phyloP scores from a whole-genome alignment of 2,329 filamentous ascomycete species.

The Xylaria sp. region DNA sequence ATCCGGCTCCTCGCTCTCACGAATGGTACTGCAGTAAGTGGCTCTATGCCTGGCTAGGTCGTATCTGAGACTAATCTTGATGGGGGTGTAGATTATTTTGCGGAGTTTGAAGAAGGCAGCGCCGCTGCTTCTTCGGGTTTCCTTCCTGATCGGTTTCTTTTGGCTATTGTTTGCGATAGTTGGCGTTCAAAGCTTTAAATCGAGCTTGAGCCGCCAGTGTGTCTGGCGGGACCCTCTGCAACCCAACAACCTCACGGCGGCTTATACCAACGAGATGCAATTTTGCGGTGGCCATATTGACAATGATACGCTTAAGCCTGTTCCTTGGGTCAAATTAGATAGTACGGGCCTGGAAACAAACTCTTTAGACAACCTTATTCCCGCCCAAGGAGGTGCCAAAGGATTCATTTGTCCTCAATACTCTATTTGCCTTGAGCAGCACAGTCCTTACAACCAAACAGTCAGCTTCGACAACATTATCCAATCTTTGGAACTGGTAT shows the following conservation, averaged over 20 bases:
- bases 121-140: slow-evolving; percentile 89
- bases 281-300: slow-evolving; percentile 89
- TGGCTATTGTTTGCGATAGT: slow-evolving; percentile 98
- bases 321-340: slow-evolving; percentile 73
- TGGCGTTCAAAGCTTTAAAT: slow-evolving; percentile 95
- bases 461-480: slow-evolving; percentile 95
- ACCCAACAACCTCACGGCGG: slow-evolving; percentile 62
- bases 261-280: slow-evolving; percentile 72
- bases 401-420: slow-evolving; percentile 88
- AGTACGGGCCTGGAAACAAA: slow-evolving; percentile 38
- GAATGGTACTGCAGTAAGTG: slow-evolving; percentile 85
- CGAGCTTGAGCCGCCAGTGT: slow-evolving; percentile 79
- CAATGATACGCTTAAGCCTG: slow-evolving; percentile 62
- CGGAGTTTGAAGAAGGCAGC: slow-evolving; percentile 95
- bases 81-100: slow-evolving; percentile 76
- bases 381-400: slow-evolving; percentile 70
- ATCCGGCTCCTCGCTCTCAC: slow-evolving; percentile 90
- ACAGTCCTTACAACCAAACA: slow-evolving; percentile 84
- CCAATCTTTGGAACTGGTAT: slow-evolving; percentile 91
- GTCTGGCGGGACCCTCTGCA: slow-evolving; percentile 77
- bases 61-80: slow-evolving; percentile 38
- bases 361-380: slow-evolving; percentile 58
- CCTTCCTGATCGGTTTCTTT: slow-evolving; percentile 94
- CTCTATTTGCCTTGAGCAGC: slow-evolving; percentile 82
- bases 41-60: background rate